Base-by-base conservation (phyloP, 768 basidiomycete genomes). In the Russula brevipes region DNA sequence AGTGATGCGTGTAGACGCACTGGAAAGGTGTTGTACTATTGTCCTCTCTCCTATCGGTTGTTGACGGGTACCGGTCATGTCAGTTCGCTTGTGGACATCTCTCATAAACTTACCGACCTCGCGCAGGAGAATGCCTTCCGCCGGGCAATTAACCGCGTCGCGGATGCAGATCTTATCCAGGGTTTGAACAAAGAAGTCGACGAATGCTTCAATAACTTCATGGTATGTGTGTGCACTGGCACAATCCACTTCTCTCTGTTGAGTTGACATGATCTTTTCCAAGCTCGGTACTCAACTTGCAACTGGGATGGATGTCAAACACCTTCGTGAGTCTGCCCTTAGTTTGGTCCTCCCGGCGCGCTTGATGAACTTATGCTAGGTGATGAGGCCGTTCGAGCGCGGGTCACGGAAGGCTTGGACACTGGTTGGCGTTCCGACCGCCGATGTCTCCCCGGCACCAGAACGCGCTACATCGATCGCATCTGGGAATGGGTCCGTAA, bases 381-480 rank as follows among this genome's bases (percentile, higher is more conserved):
- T 3, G 52, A 66, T 14, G 65, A 63, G 38, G 57, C 39, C 14
- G 11, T 58, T 30, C 60, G 56, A 46, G 47, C 44, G 45, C 65
- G 60, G 31, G 14, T 63, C 45, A 30, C 46, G 16, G 65, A 66
- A 14, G 57, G 36, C 8, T 10, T 58, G 31, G 54, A 66, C 53
- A 57, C 56, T 2, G 61, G 61, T 14, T 64, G 65, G 65, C 56
- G 47, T 45, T 50, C 53, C 16, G 57, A 63, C 33, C 61, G 38
- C 30, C 61, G 52, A 38, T 68, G 67, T 36, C 57, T 59, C 2
- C 45, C 57, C 8, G 66, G 59, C 16, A 69, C 68, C 17, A 54
- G 68, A 50, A 53, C 53, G 38, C 41, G 55, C 38, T 57, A 70
- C 31, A 55, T 67, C 17, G 33, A 56, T 16, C 47, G 50, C 19